Conservation (phyloP, 768 basidiomycete genomes). For the Gloeopeniophorella convolvens region DNA sequence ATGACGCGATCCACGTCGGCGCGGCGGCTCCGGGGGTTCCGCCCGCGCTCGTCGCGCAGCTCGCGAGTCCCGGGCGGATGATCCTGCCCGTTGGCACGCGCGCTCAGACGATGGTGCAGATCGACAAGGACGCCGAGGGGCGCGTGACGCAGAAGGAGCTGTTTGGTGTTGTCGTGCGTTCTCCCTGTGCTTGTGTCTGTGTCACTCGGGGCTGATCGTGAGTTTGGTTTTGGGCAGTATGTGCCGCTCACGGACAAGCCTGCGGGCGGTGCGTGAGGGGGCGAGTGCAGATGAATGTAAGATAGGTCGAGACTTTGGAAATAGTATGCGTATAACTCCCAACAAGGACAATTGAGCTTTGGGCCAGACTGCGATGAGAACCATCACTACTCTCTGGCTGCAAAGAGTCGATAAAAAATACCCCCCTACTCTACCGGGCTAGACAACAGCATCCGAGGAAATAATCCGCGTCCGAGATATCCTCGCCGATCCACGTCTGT, state of each 20-base stretch:
- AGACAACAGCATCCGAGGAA: no score
- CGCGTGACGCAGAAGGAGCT: conserved; percentile 54
- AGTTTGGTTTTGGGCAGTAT: conserved; percentile 38
- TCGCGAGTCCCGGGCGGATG: conserved; percentile 72
- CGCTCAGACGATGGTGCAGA: conserved; percentile 57
- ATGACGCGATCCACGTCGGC: conserved; percentile 83
- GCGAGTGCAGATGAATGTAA: no score
- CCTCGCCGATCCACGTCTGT: no score
- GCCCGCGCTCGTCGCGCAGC: conserved; percentile 64
- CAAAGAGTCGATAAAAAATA: no score
- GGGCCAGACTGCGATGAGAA: no score
- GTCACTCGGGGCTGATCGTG: neutral
- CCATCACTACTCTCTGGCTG: no score
- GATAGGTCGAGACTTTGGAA: no score
- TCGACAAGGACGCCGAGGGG: conserved; percentile 75
- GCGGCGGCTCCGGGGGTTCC: conserved; percentile 82
- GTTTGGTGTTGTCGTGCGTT: conserved; percentile 76
- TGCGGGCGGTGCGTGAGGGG: no score
- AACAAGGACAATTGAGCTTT: no score
- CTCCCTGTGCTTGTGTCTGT: neutral
- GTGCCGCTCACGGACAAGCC: conserved; percentile 58
- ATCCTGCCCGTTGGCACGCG: conserved; percentile 81
- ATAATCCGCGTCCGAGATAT: no score
- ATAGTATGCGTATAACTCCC: no score
- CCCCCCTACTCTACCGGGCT: no score